Evolutionary conservation across 768 basidiomycete species (phyloP), one percentile per base, ranked within the genome.

Genomic region (Obba rivulosa): DNA sequence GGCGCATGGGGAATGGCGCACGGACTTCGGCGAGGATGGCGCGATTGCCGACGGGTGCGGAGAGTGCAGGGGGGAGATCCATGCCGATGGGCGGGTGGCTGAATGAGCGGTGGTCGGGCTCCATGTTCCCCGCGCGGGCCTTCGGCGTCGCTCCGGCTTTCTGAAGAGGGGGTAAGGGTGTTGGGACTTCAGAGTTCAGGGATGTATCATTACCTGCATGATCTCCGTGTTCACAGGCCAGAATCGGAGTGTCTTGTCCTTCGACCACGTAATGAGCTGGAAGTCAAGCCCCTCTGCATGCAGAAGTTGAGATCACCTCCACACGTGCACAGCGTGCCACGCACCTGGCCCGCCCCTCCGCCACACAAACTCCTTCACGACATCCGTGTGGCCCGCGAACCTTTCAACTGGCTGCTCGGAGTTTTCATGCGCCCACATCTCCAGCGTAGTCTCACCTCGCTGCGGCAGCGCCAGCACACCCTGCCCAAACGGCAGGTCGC

Each of bases 321-420:
- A 18, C 20, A 18, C 8, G 41, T 20, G 39, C 22, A 18, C 45
- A 11, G 4, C 7, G 2, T 39, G 8, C 13, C 25, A 61, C 66
- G 18, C 17, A 81, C 85, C 81, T 53, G 68, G 57, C 4, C 75
- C 76, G 2, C 84, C 78, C 59, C 75, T 80, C 51, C 96, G 73
- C 96, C 96, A 99, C 1, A 99, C 93, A 62, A 95, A 99, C 67
- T 99, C 95, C 60, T 95, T 96, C 17, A 98, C 95, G 2, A 93
- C 91, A 54, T 95, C 92, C 0, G 81, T 78, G 66, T 95, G 92
- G 0, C 92, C 93, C 56, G 89, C 86, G 55, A 94, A 95, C 7
- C 73, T 69, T 55, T 87, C 82, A 4, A 91, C 80, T 1, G 85
- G 81, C 9, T 57, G 62, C 36, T 74, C 69, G 0, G 67, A 65